Percentiles rank a stretch among this genome's conserved stretches.
Evolutionary conservation across 2,329 filamentous ascomycete species (phyloP).

Genomic region (Anthostomella pinea): DNA sequence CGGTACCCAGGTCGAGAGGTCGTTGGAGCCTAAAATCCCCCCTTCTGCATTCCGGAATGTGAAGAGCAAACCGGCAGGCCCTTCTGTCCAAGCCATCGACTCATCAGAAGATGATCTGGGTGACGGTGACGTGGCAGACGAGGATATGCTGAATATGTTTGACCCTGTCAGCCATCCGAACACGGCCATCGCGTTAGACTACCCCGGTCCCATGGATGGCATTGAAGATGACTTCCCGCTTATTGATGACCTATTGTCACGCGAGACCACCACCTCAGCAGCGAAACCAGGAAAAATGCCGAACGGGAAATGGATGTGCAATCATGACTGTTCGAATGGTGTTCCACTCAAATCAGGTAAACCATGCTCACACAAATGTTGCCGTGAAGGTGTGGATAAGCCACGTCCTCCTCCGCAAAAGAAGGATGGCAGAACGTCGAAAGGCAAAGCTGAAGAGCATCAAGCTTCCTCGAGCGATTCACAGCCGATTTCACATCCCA

Average conservation of each 20-base stretch:
- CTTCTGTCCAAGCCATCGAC: conserved; percentile 3
- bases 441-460: conserved; percentile 20
- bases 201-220: conserved; percentile 10
- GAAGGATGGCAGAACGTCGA: conserved; percentile 15
- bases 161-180: conserved; percentile 21
- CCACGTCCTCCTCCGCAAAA: conserved; percentile 44
- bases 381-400: conserved; percentile 67
- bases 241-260: conserved; percentile 48
- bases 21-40: conserved; percentile 30
- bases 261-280: conserved; percentile 13
- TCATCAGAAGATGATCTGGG: conserved; percentile 19
- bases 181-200: conserved; percentile 19
- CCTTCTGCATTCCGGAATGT: conserved; percentile 29
- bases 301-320: conserved; percentile 74
- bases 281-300: conserved; percentile 49
- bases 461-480: conserved; percentile 7
- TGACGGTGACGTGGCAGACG: conserved; percentile 38
- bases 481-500: too few relatives aligned
- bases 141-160: conserved; percentile 38
- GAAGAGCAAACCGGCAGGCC: not conserved
- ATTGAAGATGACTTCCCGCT: conserved; percentile 46
- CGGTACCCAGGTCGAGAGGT: conserved; percentile 45
- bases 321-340: conserved; percentile 58
- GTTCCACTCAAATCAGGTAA: conserved; percentile 36
- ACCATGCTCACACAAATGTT: conserved; percentile 69